Conservation (phyloP, 192 early-diverging fungal genomes). For the Coemansia aciculifera region DNA sequence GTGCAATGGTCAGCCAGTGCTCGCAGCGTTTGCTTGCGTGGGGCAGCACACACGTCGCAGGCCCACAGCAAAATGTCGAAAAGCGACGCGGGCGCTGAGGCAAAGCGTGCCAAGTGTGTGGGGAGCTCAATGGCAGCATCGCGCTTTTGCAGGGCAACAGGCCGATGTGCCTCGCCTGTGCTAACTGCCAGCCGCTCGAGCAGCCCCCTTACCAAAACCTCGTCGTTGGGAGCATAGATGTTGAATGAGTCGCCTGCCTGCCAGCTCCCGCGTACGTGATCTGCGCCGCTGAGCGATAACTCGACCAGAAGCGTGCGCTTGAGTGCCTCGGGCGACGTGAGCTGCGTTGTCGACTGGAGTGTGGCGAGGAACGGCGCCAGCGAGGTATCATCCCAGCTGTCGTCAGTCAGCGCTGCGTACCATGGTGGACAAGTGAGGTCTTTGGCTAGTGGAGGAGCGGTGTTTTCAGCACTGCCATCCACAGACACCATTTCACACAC, state of each 20-base stretch:
- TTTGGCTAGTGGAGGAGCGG: background rate
- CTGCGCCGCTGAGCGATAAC: slow-evolving; percentile 45
- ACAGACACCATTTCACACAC: slow-evolving; percentile 16
- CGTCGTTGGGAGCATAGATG: slow-evolving; percentile 82
- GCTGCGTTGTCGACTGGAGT: slow-evolving; percentile 57
- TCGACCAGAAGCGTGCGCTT: slow-evolving; percentile 72
- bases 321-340: slow-evolving; percentile 66
- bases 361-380: slow-evolving; percentile 54
- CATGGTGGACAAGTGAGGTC: slow-evolving; percentile 31
- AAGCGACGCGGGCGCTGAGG: slow-evolving; percentile 38
- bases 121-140: slow-evolving; percentile 47
- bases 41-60: slow-evolving; percentile 70
- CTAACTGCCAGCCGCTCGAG: slow-evolving; percentile 61
- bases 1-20: slow-evolving; percentile 77
- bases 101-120: slow-evolving; percentile 28
- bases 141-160: slow-evolving; percentile 23
- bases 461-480: background rate
- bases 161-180: slow-evolving; percentile 26
- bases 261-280: slow-evolving; percentile 13
- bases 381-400: background rate
- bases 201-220: slow-evolving; percentile 66
- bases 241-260: slow-evolving; percentile 76
- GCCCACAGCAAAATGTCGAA: slow-evolving; percentile 71
- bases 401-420: slow-evolving; percentile 13
- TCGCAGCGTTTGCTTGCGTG: slow-evolving; percentile 81